Base-by-base conservation (phyloP, 2,329 filamentous ascomycete species). In the Bimuria novae-zelandiae region DNA sequence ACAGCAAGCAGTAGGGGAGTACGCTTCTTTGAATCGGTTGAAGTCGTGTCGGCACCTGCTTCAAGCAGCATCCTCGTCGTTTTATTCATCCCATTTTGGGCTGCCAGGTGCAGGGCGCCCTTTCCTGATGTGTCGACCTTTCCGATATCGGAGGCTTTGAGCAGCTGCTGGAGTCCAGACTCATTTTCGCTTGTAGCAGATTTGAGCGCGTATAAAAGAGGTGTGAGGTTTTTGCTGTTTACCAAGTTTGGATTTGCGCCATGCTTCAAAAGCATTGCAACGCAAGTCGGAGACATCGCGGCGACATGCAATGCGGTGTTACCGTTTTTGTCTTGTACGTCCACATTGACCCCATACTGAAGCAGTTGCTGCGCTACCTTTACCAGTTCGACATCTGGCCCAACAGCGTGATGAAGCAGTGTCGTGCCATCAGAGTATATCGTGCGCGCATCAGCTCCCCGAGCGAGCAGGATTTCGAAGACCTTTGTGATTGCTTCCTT, bases 1-100 rank as follows among this genome's bases (percentile, higher is more conserved):
- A 65, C 62, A 3, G 70, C 69, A 3, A 70, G 62, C 14, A 70
- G 49, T n/a, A 72, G 62, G 5, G 70, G 62, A 2, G 68, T 70
- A 5, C 57, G 57, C 21, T 64, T 67, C n/a, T 59, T 49, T 7
- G 54, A 52, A 23, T 71, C 63, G 8, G 64, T 49, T 3, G 55
- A 51, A 1, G 59, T 61, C 14, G 62, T 59, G 16, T 71, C 63
- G 16, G 63, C 62, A 7, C 60, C 57, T 25, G 59, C 61, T 29
- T 56, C 56, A 8, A 72, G 52, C n/a, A 72, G 51, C 1, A 47
- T 8, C n/a, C 51, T 57, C n/a, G 68, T 58, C 0, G 54, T 59
- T 11, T 57, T 57, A 1, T 52, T 52, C 3, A 70, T 49, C 2
- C 70, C 70, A 12, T 65, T 65, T 19, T 62, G 33, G 3, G 68